These are phyloP conservation scores for Colletotrichum sp. DNA, from an alignment of 2,329 filamentous ascomycete species.

Conservation along the genomic window DNA sequence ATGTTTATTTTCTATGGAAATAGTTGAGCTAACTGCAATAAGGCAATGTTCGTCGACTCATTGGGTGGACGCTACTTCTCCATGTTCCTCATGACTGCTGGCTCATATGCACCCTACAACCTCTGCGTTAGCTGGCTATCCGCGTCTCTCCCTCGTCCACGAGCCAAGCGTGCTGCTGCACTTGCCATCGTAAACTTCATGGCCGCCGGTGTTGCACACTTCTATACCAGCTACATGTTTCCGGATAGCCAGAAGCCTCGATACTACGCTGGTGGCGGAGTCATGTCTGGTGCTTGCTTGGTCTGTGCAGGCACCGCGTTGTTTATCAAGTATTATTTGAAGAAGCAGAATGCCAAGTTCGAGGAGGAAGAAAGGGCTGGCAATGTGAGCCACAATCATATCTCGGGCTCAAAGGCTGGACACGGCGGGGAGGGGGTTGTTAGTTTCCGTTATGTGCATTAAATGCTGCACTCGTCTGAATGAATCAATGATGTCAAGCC, in stretches of 20 bases:
- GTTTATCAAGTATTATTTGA: conserved; percentile 32
- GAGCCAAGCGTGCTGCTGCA: conserved; percentile 38
- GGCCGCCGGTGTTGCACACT: conserved; percentile 26
- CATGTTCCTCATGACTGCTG: conserved; percentile 30
- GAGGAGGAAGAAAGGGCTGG: conserved; percentile 24
- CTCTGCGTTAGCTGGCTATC: conserved; percentile 36
- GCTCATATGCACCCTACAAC: conserved; percentile 36
- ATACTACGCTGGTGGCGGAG: conserved; percentile 31
- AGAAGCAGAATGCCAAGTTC: conserved; percentile 26
- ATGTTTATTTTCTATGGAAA: rapidly evolving
- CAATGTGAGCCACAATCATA: not conserved
- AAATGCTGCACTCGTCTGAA: not conserved
- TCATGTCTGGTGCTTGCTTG: conserved; percentile 29
- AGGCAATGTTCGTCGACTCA: conserved; percentile 5
- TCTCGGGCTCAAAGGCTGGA: not conserved
- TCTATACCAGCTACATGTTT: conserved; percentile 35
- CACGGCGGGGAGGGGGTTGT: not conserved
- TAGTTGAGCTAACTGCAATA: not conserved
- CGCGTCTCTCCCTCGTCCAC: conserved; percentile 32
- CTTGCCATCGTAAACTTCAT: conserved; percentile 39
- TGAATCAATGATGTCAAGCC: not conserved
- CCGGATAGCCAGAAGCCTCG: conserved; percentile 31
- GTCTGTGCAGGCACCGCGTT: conserved; percentile 25
- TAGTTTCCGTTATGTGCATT: conserved; percentile 1
- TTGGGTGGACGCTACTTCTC: conserved; percentile 23